phyloP scores from a whole-genome alignment of 768 basidiomycete genomes.

The Tricholoma sp. region DNA sequence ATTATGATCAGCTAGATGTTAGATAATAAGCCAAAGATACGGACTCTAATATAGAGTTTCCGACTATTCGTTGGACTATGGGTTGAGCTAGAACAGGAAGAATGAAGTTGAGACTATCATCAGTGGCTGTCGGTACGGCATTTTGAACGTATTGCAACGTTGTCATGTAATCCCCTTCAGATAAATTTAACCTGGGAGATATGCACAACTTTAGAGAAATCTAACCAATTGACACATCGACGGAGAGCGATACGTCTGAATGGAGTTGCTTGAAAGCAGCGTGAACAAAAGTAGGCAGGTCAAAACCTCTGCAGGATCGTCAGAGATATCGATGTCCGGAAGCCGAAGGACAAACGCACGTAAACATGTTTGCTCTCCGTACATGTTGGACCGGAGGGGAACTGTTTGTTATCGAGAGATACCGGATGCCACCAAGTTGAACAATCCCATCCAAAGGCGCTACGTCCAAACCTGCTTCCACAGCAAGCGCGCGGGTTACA shows the following conservation, averaged over 20 bases:
- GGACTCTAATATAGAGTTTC: conserved; percentile 50
- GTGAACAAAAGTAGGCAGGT: conserved; percentile 57
- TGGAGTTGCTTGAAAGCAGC: conserved; percentile 60
- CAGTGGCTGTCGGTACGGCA: conserved; percentile 53
- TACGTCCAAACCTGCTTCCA: conserved; percentile 55
- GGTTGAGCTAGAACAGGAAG: conserved; percentile 67
- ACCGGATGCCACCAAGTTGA: conserved; percentile 58
- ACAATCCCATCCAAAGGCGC: conserved; percentile 65
- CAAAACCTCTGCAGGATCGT: conserved; percentile 45
- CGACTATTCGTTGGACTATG: conserved; percentile 69
- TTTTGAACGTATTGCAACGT: conserved; percentile 56
- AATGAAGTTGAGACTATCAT: conserved; percentile 55
- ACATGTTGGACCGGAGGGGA: conserved; percentile 23
- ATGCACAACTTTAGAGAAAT: background rate
- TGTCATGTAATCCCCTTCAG: conserved; percentile 56
- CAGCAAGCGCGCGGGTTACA: conserved; percentile 59
- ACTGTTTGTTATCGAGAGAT: conserved; percentile 38
- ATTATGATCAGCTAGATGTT: background rate
- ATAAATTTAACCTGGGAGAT: background rate
- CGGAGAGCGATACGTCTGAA: conserved; percentile 53
- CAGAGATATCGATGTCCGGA: background rate
- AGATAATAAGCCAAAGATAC: conserved; percentile 1
- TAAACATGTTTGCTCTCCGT: conserved; percentile 50
- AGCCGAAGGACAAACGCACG: conserved; percentile 28
- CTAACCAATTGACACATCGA: conserved; percentile 54